These are phyloP conservation scores for Sordaria brevicollis DNA, from an alignment of 495 filamentous ascomycete genomes.

Conservation along the genomic window DNA sequence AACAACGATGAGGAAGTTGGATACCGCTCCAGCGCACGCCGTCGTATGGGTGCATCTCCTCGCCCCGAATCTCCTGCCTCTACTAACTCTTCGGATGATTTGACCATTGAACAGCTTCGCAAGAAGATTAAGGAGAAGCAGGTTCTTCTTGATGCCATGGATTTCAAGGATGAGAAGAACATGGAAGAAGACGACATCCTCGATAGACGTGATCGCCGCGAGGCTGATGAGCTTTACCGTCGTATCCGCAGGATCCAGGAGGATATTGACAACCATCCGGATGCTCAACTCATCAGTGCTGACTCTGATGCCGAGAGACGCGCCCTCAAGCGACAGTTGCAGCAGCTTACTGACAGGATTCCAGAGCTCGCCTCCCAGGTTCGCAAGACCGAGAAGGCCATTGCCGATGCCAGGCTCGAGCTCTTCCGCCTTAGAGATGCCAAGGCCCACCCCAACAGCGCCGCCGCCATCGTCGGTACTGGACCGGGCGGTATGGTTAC, in stretches of 20 bases:
- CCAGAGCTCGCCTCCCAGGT: slow-evolving; percentile 89
- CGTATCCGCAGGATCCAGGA: slow-evolving; percentile 91
- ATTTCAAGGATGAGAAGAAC: slow-evolving; percentile 87
- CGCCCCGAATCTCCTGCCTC: slow-evolving; percentile 65
- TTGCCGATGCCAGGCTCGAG: slow-evolving; percentile 87
- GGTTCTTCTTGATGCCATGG: slow-evolving; percentile 91
- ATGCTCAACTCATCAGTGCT: slow-evolving; percentile 57
- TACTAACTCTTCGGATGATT: slow-evolving; percentile 60
- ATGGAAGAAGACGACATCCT: slow-evolving; percentile 86
- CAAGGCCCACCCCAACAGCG: slow-evolving; percentile 77
- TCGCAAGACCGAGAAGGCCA: slow-evolving; percentile 78
- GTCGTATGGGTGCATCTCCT: slow-evolving; percentile 71
- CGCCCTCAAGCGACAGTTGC: slow-evolving; percentile 76
- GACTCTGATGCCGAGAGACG: slow-evolving; percentile 83
- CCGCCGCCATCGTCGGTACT: slow-evolving; percentile 79
- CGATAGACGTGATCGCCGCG: slow-evolving; percentile 80
- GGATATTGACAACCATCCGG: slow-evolving; percentile 88
- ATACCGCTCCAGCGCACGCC: slow-evolving; percentile 89
- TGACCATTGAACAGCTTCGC: slow-evolving; percentile 74
- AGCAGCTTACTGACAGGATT: slow-evolving; percentile 77
- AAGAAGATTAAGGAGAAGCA: slow-evolving; percentile 96
- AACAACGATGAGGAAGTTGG: slow-evolving; percentile 87
- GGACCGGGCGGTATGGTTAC: slow-evolving; percentile 87
- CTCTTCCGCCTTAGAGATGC: slow-evolving; percentile 90
- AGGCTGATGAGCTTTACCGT: slow-evolving; percentile 88